Base-by-base conservation (phyloP, 2,329 filamentous ascomycete genomes). In the Magnaporthiopsis rhizophila region DNA sequence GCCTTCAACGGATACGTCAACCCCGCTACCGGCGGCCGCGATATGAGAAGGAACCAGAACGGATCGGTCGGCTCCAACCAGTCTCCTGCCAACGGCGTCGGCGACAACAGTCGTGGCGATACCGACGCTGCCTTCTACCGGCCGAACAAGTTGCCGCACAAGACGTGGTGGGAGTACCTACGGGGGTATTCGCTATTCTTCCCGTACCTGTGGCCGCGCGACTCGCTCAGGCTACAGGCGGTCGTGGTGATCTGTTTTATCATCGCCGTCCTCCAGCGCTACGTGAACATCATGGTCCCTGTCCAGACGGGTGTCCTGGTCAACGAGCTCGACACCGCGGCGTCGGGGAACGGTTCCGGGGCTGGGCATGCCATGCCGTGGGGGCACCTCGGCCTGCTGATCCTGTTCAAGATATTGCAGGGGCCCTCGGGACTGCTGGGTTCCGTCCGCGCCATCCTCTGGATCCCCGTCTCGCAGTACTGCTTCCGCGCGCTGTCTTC, bases 381-480 rank as follows among this genome's bases (percentile, higher is more conserved):
- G 91, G 73, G 80, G 57, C 81, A 86, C 63, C 91, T 97, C 62
- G 83, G 84, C 64, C 76, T 97, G 12, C 91, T 96, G 75, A 89
- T 97, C 66, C 69, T 87, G 53, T 91, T 87, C 72, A 89, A 91
- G 69, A 83, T 93, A 72, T 83, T 98, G 21, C 95, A 98, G 76
- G 95, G 95, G 2, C 89, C 86, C 63, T 95, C 94, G 66, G 95
- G 95, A 26, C 79, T 98, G 60, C 83, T 99, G 45, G 92, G 92
- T 9, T 94, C 92, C 1, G 71, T 90, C 45, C 86, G 95, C 68
- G 89, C 91, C 28, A 86, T 92, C 50, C 81, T 99, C 45, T 99
- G 95, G 95, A 95, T 99, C 62, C 94, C 95, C 0, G 92, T 99
- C 65, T 92, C 93, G 50, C 95, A 99, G 75, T 97, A 98, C 75